Evolutionary conservation across 1,284 basidiomycete species (phyloP).

Genomic region (Marasmius tenuissimus): DNA sequence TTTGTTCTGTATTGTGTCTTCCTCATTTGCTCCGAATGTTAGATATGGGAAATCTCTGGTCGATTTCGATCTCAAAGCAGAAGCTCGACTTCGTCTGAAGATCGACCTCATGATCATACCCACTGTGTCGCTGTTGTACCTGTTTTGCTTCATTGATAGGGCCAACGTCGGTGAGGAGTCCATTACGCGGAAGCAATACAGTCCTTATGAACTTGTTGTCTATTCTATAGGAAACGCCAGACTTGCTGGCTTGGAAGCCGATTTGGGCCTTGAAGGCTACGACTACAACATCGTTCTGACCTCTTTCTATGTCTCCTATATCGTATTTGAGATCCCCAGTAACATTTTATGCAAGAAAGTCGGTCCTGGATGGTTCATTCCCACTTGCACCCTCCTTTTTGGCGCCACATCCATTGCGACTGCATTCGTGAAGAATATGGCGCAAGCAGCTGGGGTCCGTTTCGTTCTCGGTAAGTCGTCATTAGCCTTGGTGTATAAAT

Average conservation of each 20-base stretch:
- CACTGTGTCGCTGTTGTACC: not conserved
- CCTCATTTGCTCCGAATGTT: too few relatives aligned
- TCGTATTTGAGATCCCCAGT: not conserved
- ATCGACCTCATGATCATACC: constrained; percentile 1
- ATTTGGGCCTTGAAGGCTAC: constrained; percentile 8
- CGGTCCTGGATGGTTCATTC: not conserved
- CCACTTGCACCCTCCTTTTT: not conserved
- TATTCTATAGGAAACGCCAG: constrained; percentile 6
- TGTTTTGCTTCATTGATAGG: constrained; percentile 3
- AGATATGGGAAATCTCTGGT: too few relatives aligned
- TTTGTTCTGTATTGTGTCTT: too few relatives aligned
- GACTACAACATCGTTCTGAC: constrained; percentile 12
- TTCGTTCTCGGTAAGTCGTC: not conserved
- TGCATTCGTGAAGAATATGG: not conserved
- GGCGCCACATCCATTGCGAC: not conserved
- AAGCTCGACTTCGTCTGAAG: not conserved
- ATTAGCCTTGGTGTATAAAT: not conserved
- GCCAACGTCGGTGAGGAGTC: not conserved
- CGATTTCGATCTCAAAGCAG: not conserved
- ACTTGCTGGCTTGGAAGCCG: constrained; percentile 11
- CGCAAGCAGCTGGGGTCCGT: not conserved
- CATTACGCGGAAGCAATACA: too few relatives aligned
- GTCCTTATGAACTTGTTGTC: too few relatives aligned
- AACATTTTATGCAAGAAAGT: not conserved
- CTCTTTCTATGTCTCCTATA: constrained; percentile 4